Evolutionary conservation across 2,329 filamentous ascomycete genomes (phyloP), one percentile per base, ranked within the genome.

Genomic region (Knoxdaviesia capensis): DNA sequence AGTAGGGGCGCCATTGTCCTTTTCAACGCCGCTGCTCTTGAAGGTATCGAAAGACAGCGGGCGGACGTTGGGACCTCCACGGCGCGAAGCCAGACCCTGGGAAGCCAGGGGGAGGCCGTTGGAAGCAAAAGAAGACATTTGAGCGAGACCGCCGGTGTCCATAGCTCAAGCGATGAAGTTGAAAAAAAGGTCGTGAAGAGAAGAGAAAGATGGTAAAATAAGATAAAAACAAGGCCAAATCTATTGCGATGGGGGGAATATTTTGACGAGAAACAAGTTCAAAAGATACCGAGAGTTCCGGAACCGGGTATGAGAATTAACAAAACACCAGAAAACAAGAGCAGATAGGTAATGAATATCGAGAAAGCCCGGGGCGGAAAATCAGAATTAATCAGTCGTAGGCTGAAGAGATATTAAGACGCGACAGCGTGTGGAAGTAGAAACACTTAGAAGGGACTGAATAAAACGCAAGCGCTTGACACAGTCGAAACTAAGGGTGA

Each of bases 131-230:
- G 85, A 88, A 67, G 85, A 83, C 88, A 96, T 96, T 46, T 47
- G 86, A 90, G 86, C 80, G 69, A 94, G 84, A 90, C 86, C 85
- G 74, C 88, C 88, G 75, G 88, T 79, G 88, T 94, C 81, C 80
- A 92, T 79, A 52, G 61, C 64, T 69, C 65, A 63, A 55, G 52
- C 44, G 41, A 41, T 36, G 41, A 34, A 30, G 30, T 29, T 8
- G 30, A 38, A 37, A 36, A 36, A 36, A 38, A 38, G 30, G 36
- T 20, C 30, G 36, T 38, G 41, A 43, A 43, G 40, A 41, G 36
- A 43, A 46, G 47, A 46, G 36, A 46, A 45, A 40, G 47, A 43
- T 44, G 43, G 45, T 39, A 44, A 45, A 45, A n/a, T 31, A 44
- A 45, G 46, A 45, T 48, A 46, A 43, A 48, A 39, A 45, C 39